These are phyloP conservation scores for Nannochloropsis gaditana DNA, from an alignment of 108 stramenopile species.

Conservation along the genomic window DNA sequence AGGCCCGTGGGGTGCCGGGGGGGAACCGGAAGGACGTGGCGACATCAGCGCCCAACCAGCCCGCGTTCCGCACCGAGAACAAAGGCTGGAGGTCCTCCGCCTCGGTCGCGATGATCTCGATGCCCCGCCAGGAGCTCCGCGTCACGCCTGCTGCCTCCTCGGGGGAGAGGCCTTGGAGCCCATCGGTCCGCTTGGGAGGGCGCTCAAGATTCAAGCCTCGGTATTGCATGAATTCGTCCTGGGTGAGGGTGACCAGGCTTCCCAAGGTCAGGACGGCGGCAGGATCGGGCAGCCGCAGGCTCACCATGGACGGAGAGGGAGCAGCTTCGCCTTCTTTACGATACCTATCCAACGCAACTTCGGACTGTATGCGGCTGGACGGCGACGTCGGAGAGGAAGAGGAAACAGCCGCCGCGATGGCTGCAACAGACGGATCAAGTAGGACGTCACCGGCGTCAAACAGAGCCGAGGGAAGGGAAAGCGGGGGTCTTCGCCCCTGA, in stretches of 20 bases:
- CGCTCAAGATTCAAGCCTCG: neutral
- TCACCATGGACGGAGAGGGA: neutral
- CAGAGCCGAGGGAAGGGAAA: too few species aligned
- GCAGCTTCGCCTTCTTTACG: too few species aligned
- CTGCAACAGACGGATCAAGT: too few species aligned
- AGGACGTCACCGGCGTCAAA: too few species aligned
- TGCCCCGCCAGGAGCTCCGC: neutral
- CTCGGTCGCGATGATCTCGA: neutral
- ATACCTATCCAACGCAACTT: too few species aligned
- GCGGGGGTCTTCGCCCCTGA: too few species aligned
- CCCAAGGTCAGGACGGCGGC: conserved; percentile 1
- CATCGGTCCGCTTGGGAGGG: neutral
- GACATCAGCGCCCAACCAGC: neutral
- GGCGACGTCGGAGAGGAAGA: too few species aligned
- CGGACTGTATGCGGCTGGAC: too few species aligned
- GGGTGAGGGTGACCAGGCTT: neutral
- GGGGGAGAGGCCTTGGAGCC: neutral
- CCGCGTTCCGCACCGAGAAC: neutral
- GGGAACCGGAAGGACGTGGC: neutral
- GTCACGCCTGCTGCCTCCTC: conserved; percentile 19
- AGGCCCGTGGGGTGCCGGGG: neutral
- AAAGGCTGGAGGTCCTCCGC: neutral
- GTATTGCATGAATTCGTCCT: conserved; percentile 9
- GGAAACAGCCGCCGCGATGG: too few species aligned
- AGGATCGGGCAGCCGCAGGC: neutral